Evolutionary conservation across 83 land plant genomes (phyloP).

Genomic region (Thuja plicata): DNA sequence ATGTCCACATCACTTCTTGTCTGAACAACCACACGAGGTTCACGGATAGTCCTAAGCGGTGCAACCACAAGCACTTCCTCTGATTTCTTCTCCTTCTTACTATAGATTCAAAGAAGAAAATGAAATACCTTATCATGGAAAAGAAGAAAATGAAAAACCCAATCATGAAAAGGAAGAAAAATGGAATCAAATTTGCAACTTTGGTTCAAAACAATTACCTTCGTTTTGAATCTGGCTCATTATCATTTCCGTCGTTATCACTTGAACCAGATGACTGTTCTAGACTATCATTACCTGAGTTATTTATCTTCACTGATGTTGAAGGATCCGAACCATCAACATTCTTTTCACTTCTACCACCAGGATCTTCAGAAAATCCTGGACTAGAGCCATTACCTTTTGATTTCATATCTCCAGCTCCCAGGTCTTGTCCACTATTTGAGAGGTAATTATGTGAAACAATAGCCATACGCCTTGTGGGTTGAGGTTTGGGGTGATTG

Average conservation of each 20-base stretch:
- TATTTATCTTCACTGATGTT: constrained; percentile 23
- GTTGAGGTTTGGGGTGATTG: constrained; percentile 78
- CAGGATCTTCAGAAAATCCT: constrained; percentile 12
- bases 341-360: constrained; percentile 24
- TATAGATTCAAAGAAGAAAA: constrained; percentile 14
- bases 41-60: constrained; percentile 25
- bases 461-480: constrained; percentile 41
- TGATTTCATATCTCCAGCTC: neutral
- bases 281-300: constrained; percentile 30
- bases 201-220: constrained; percentile 12
- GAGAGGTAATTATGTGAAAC: constrained; percentile 19
- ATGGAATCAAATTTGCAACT: neutral
- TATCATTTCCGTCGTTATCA: constrained; percentile 21
- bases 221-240: constrained; percentile 22
- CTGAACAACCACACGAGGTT: constrained; percentile 58
- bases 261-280: constrained; percentile 57
- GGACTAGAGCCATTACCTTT: constrained; percentile 12
- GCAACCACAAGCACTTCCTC: constrained; percentile 18
- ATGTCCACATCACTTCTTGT: constrained; percentile 55
- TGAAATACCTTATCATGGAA: neutral
- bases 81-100: constrained; percentile 38
- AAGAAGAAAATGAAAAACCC: neutral
- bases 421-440: constrained; percentile 11
- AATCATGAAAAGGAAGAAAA: constrained; percentile 4
- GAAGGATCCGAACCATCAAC: constrained; percentile 39